Conservation (phyloP, 2,329 filamentous ascomycete species). For the Exophiala sp. region DNA sequence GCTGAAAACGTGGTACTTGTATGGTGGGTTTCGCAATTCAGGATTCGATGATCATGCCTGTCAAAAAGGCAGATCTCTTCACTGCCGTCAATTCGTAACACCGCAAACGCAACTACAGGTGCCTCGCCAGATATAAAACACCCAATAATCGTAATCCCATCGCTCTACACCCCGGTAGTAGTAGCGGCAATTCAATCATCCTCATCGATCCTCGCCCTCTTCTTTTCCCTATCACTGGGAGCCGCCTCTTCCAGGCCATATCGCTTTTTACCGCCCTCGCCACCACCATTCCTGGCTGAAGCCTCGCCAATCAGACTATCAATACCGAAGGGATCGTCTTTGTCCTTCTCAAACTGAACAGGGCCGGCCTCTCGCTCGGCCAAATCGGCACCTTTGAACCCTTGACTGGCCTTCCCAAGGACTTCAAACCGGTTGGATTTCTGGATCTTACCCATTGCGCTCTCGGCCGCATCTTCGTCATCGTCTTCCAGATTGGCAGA, state of each 20-base stretch:
- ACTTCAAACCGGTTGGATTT: constrained; percentile 83
- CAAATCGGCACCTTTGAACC: constrained; percentile 76
- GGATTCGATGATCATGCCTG: too few relatives aligned
- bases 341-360: constrained; percentile 93
- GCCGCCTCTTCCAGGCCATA: constrained; percentile 61
- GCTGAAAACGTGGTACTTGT: too few relatives aligned
- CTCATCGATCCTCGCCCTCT: constrained; percentile 72
- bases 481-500: constrained; percentile 65
- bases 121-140: too few relatives aligned
- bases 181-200: constrained; percentile 41
- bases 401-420: constrained; percentile 72
- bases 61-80: too few relatives aligned
- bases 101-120: background rate
- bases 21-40: too few relatives aligned
- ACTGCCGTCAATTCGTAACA: background rate
- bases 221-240: constrained; percentile 46
- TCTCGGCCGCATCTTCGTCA: constrained; percentile 66
- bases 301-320: constrained; percentile 83
- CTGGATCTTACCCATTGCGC: constrained; percentile 80
- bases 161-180: too few relatives aligned
- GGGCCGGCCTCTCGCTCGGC: constrained; percentile 77
- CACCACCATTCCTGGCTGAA: constrained; percentile 38
- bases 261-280: constrained; percentile 60
- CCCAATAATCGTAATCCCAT: background rate
- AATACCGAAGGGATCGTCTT: constrained; percentile 82